These are phyloP conservation scores for Citrus trifoliata DNA, from an alignment of 345 rosid genomes.

Conservation along the genomic window DNA sequence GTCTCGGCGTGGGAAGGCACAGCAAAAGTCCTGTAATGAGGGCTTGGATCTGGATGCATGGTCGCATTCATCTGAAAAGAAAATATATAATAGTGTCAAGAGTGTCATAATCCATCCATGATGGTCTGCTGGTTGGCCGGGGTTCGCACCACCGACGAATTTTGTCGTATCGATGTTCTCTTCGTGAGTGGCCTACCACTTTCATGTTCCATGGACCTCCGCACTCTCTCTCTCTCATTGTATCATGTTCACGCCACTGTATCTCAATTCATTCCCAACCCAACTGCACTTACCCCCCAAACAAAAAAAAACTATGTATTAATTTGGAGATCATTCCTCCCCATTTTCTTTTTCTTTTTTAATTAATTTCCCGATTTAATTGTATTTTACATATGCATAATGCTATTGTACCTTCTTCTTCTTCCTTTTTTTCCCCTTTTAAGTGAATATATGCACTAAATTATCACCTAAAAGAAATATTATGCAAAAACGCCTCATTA, in stretches of 20 bases:
- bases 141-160: constrained; percentile 36
- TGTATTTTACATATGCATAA: too few species aligned
- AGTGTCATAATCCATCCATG: constrained; percentile 6
- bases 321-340: too few species aligned
- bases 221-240: constrained; percentile 1
- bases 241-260: too few species aligned
- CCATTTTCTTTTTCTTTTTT: too few species aligned
- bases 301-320: too few species aligned
- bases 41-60: neutral
- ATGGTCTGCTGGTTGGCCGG: constrained; percentile 33
- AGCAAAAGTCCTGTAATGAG: neutral
- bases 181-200: constrained; percentile 15
- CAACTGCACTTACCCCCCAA: neutral
- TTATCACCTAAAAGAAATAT: too few species aligned
- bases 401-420: too few species aligned
- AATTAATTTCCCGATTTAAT: too few species aligned
- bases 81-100: neutral
- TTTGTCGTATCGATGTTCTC: constrained; percentile 12
- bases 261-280: neutral
- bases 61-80: too few species aligned
- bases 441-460: too few species aligned
- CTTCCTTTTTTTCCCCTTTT: too few species aligned
- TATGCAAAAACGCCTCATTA: too few species aligned
- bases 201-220: constrained; percentile 15
- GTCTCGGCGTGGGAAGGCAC: constrained; percentile 31